A percentile compares a stretch with the other conserved stretches of the same genome.
Conservation (phyloP, 2,329 filamentous ascomycete species). For the Cadophora sp. region DNA sequence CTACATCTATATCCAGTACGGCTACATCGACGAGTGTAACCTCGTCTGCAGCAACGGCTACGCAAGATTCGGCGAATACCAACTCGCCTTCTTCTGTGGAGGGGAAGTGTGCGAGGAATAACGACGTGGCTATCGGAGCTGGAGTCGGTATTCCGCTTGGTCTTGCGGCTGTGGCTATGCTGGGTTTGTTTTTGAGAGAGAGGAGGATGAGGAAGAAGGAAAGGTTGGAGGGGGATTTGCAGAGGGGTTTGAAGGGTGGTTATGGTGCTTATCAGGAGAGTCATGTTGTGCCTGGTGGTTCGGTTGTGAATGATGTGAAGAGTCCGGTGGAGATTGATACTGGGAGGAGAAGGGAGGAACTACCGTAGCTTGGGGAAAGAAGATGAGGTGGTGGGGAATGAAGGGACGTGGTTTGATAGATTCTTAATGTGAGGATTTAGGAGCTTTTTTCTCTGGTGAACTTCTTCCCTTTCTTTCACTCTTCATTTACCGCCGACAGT, state of each 20-base stretch:
- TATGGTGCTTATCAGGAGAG: not conserved
- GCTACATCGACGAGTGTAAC: not conserved
- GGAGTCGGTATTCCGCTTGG: slow-evolving; percentile 13
- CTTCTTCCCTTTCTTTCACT: too few relatives aligned
- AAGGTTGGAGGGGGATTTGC: not conserved
- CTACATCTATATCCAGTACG: not conserved
- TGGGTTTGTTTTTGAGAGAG: slow-evolving; percentile 21
- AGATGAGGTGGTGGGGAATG: not conserved
- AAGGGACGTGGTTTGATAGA: not conserved
- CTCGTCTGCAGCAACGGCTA: not conserved
- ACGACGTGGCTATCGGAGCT: slow-evolving; percentile 16
- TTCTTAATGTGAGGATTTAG: too few relatives aligned
- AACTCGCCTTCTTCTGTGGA: not conserved
- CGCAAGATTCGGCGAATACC: not conserved
- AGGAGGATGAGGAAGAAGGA: slow-evolving; percentile 1
- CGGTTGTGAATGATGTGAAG: not conserved
- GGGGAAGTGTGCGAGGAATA: not conserved
- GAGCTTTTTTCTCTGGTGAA: too few relatives aligned
- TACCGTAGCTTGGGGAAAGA: not conserved
- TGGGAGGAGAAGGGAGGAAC: slow-evolving; percentile 4
- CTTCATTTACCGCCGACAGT: too few relatives aligned
- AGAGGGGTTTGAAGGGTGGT: not conserved
- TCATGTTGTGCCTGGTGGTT: not conserved
- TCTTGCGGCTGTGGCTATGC: slow-evolving; percentile 5
- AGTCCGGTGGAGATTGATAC: slow-evolving; percentile 3